Evolutionary conservation across 2,329 filamentous ascomycete genomes (phyloP), one percentile per base, ranked within the genome.

Genomic region (Scedosporium boydii): DNA sequence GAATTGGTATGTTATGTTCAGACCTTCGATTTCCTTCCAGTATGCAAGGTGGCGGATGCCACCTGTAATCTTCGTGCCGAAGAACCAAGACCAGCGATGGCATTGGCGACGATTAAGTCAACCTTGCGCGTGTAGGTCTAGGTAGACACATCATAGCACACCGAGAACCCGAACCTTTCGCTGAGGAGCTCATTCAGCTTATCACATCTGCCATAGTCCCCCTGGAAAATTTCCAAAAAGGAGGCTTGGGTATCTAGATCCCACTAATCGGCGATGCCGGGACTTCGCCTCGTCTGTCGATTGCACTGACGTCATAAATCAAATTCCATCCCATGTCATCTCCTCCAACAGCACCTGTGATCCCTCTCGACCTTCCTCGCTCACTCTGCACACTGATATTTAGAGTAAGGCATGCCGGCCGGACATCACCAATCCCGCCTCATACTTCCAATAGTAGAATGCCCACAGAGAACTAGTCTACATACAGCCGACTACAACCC

Each of bases 11-110:
- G 27, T 10, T 16, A 21, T 44, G 44, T 16, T 41, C 44, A 18
- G 12, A 61, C 93, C 90, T 71, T 96, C 92, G 63, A 95, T 79
- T 74, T 96, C 91, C 80, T 96, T 96, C 76, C 86, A 82, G 69
- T 82, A 80, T 5, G 88, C 87, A 58, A 93, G 78, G 70, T 90
- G 87, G 58, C 89, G 82, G 67, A 95, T 89, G 69, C 93, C 89
- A 57, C 82, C 81, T 58, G 85, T 83, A 64, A 96, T 93, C 64
- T 87, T 85, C 71, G 69, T 0, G 86, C 89, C 0, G 90, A 91
- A n/a, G 90, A 82, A 26, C 90, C 92, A 60, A 96, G 86, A 1
- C 86, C 90, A 38, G 83, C 81, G 41, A 96, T 78, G n/a, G 89
- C 90, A 70, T 95, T 93, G 68, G 87, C 83, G n/a, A 96, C 80